A percentile compares a stretch with the other conserved stretches of the same genome.
phyloP scores from a whole-genome alignment of 371 early-diverging fungal species.

The Syncephalastrum sp. region DNA sequence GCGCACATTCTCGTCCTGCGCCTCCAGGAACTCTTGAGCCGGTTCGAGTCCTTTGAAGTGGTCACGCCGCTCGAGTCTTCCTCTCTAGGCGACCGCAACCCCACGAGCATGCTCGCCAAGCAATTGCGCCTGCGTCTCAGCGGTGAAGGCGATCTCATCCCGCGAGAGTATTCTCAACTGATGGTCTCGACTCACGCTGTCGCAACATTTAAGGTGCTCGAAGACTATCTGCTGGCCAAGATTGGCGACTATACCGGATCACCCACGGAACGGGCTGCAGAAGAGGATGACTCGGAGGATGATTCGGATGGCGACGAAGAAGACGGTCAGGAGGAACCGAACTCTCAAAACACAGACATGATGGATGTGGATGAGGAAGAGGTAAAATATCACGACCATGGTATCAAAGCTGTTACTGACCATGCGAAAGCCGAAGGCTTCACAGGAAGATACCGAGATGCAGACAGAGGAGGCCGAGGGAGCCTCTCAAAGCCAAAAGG shows the following conservation, averaged over 20 bases:
- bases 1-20: slow-evolving; percentile 57
- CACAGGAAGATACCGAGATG: slow-evolving; percentile 2
- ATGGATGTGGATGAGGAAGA: slow-evolving; percentile 17
- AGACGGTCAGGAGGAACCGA: slow-evolving; percentile 2
- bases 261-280: slow-evolving; percentile 13
- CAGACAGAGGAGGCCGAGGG: neutral
- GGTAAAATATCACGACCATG: slow-evolving; percentile 18
- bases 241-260: slow-evolving; percentile 20
- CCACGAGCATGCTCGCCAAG: slow-evolving; percentile 75
- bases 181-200: slow-evolving; percentile 85
- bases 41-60: slow-evolving; percentile 72
- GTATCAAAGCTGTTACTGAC: neutral
- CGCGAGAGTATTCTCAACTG: slow-evolving; percentile 51
- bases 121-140: slow-evolving; percentile 69
- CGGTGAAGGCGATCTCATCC: slow-evolving; percentile 55
- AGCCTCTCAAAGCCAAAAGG: neutral
- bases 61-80: slow-evolving; percentile 39
- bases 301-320: slow-evolving; percentile 6
- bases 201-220: slow-evolving; percentile 76
- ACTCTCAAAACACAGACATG: neutral
- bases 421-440: neutral
- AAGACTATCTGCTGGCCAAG: slow-evolving; percentile 71
- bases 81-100: slow-evolving; percentile 41
- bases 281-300: slow-evolving; percentile 34
- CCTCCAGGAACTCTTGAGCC: slow-evolving; percentile 76